Conservation (phyloP, 1,284 basidiomycete genomes). For the Exsudoporus floridanus region DNA sequence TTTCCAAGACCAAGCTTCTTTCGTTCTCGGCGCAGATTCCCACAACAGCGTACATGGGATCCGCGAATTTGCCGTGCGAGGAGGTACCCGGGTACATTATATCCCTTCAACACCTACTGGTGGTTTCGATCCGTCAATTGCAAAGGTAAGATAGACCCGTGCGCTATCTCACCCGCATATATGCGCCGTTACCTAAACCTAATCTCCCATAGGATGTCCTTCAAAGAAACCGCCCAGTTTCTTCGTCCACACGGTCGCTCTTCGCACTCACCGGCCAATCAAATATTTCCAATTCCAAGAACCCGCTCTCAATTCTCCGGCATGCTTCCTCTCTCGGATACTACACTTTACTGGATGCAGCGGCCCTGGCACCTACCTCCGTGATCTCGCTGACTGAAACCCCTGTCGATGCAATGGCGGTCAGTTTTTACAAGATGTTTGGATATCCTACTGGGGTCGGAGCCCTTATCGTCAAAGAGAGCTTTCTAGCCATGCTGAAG, state of each 20-base stretch:
- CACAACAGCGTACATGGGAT: slow-evolving; percentile 87
- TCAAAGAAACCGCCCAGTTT: slow-evolving; percentile 42
- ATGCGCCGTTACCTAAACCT: slow-evolving; percentile 15
- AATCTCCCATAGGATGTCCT: slow-evolving; percentile 41
- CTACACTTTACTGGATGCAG: slow-evolving; percentile 72
- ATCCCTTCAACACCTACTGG: slow-evolving; percentile 63
- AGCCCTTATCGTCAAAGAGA: slow-evolving; percentile 71
- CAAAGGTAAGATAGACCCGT: slow-evolving; percentile 49
- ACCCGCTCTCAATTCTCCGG: slow-evolving; percentile 51
- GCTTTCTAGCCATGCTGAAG: slow-evolving; percentile 56
- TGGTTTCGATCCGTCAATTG: slow-evolving; percentile 54
- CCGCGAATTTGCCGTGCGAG: slow-evolving; percentile 60
- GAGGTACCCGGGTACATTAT: slow-evolving; percentile 59
- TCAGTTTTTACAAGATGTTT: slow-evolving; percentile 89
- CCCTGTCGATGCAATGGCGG: slow-evolving; percentile 75
- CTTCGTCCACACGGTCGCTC: slow-evolving; percentile 50
- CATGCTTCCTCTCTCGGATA: slow-evolving; percentile 71
- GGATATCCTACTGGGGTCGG: slow-evolving; percentile 86
- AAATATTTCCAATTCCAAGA: slow-evolving; percentile 73
- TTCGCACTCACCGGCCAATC: slow-evolving; percentile 79
- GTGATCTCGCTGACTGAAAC: slow-evolving; percentile 61
- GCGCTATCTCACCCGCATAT: slow-evolving; percentile 11
- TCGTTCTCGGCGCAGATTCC: slow-evolving; percentile 69
- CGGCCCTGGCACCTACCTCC: slow-evolving; percentile 74
- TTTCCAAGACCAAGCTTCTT: slow-evolving; percentile 54